Percentiles rank a stretch among this genome's conserved stretches.
phyloP scores from a whole-genome alignment of 169 alveolate species.

The Plasmodium sp. region DNA sequence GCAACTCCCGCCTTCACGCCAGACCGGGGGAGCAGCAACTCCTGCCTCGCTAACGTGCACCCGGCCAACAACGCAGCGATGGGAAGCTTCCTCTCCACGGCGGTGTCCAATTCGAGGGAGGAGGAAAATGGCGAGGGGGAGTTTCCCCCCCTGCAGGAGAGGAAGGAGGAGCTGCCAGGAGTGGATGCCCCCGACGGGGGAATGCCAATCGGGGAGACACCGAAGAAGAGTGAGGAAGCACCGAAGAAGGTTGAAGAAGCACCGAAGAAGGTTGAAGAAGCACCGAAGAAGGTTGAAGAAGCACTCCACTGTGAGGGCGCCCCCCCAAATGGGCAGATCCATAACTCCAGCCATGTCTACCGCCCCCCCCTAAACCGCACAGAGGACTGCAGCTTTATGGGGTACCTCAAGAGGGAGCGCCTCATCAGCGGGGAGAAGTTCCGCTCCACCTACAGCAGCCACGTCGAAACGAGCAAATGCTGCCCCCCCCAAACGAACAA shows the following conservation, averaged over 20 bases:
- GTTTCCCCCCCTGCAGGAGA: not conserved
- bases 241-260: not conserved
- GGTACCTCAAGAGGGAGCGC: conserved; percentile 2
- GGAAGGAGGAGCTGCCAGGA: not conserved
- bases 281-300: not conserved
- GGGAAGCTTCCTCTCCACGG: not conserved
- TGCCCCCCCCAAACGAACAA: not conserved
- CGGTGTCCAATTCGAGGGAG: not conserved
- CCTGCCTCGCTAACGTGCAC: not conserved
- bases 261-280: not conserved
- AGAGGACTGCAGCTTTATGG: not conserved
- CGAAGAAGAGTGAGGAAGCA: too few relatives aligned
- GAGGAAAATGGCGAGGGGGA: not conserved
- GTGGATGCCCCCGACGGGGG: not conserved
- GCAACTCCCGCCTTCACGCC: not conserved
- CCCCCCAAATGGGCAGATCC: not conserved
- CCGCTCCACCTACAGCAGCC: not conserved
- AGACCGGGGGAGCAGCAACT: not conserved
- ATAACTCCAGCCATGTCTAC: not conserved
- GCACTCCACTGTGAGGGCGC: not conserved
- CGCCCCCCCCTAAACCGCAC: not conserved
- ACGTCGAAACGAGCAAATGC: not conserved
- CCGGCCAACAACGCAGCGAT: not conserved
- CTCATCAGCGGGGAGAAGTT: not conserved
- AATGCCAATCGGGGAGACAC: not conserved